These are phyloP conservation scores for Puccinia horiana DNA, from an alignment of 1,284 basidiomycete genomes.

Conservation along the genomic window DNA sequence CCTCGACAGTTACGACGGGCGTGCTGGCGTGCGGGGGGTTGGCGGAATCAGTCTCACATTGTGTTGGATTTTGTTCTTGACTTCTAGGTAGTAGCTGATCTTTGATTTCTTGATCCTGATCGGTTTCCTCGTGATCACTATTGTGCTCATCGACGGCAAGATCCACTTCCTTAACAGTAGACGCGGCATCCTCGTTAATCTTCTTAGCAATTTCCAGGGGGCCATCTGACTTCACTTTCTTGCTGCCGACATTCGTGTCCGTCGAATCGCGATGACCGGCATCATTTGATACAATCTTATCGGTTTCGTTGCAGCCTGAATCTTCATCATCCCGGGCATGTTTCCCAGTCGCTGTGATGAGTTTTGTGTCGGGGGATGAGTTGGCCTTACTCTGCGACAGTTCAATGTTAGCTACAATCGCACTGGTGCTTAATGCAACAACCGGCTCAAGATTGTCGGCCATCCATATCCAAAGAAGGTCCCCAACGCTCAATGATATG, in stretches of 20 bases:
- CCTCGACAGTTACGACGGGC: background rate
- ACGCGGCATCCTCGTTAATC: slow-evolving; percentile 20
- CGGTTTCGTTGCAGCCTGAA: background rate
- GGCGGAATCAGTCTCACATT: background rate
- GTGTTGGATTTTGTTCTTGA: background rate
- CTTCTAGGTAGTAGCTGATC: slow-evolving; percentile 4
- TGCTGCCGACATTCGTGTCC: background rate
- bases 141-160: slow-evolving; percentile 24
- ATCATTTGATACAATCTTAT: background rate
- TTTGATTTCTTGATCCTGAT: slow-evolving; percentile 24
- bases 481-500: slow-evolving; percentile 74
- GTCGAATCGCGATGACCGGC: background rate
- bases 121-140: slow-evolving; percentile 25
- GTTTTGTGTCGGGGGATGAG: background rate
- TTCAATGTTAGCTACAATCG: background rate
- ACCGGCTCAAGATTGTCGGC: slow-evolving; percentile 3
- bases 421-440: background rate
- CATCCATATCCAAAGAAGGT: slow-evolving; percentile 61
- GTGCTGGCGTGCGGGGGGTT: background rate
- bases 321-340: slow-evolving; percentile 27
- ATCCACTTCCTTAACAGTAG: slow-evolving; percentile 29
- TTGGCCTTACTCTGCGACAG: background rate
- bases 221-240: slow-evolving; percentile 29
- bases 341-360: background rate
- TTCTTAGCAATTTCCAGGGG: slow-evolving; percentile 22